Conservation (phyloP, 2,329 filamentous ascomycete species). For the Beauveria sp. region DNA sequence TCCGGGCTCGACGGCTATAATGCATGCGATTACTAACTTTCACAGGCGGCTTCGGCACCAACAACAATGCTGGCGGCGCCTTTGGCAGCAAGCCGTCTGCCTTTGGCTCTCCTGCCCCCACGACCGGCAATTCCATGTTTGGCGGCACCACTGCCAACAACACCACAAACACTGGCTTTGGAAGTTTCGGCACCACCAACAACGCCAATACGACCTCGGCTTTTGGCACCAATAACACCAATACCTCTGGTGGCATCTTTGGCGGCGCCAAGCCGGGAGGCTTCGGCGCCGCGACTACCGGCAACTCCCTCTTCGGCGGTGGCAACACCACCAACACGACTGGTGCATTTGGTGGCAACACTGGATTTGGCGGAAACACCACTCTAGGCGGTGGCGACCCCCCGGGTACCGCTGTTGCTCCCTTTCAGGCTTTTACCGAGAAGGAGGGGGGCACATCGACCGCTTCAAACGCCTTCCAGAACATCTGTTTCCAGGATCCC, state of each 20-base stretch:
- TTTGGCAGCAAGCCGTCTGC: constrained; percentile 40
- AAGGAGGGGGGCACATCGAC: constrained; percentile 60
- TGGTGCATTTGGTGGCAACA: constrained; percentile 30
- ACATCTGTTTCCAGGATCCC: constrained; percentile 67
- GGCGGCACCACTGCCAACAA: constrained; percentile 33
- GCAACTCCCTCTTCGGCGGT: constrained; percentile 41
- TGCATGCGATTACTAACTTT: constrained; percentile 11
- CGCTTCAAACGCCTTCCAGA: constrained; percentile 64
- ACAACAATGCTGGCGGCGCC: constrained; percentile 16
- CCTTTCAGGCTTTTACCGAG: constrained; percentile 63
- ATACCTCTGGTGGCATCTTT: constrained; percentile 41
- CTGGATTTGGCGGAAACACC: constrained; percentile 26
- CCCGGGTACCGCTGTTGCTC: constrained; percentile 62
- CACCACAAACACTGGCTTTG: constrained; percentile 28
- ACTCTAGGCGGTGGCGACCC: constrained; percentile 48
- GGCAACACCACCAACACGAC: constrained; percentile 19
- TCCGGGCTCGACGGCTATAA: constrained; percentile 5
- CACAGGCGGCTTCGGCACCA: constrained; percentile 30
- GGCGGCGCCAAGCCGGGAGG: constrained; percentile 41
- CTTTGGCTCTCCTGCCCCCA: constrained; percentile 40
- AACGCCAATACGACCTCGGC: constrained; percentile 26
- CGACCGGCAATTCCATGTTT: constrained; percentile 37
- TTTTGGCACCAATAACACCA: constrained; percentile 29
- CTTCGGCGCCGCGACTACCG: constrained; percentile 33
- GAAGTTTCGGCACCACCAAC: constrained; percentile 32